Conservation (phyloP, 2,329 filamentous ascomycete species). For the Huntiella decipiens region DNA sequence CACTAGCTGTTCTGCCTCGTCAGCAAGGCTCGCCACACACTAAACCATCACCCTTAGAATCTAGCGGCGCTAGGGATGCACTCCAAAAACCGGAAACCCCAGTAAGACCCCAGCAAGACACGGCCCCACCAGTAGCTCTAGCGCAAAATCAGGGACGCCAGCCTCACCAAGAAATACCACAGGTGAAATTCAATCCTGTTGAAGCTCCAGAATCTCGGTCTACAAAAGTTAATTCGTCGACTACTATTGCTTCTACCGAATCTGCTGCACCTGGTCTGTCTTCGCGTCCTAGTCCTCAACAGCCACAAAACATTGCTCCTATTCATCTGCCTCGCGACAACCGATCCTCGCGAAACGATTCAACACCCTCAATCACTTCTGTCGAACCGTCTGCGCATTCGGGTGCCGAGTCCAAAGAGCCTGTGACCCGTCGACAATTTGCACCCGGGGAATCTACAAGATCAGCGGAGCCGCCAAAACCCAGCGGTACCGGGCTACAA, state of each 20-base stretch:
- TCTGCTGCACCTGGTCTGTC: not conserved
- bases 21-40: constrained; percentile 19
- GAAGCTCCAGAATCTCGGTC: not conserved
- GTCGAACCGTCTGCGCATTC: no score
- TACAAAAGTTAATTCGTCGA: no score
- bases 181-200: not conserved
- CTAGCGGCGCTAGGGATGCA: constrained; percentile 5
- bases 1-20: constrained; percentile 13
- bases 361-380: no score
- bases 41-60: constrained; percentile 1
- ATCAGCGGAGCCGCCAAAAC: no score
- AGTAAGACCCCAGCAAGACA: constrained; percentile 5
- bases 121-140: constrained; percentile 6
- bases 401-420: no score
- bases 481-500: no score
- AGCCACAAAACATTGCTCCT: no score
- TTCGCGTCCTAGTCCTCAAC: constrained; percentile 4
- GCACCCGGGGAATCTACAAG: no score
- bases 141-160: constrained; percentile 7
- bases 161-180: not conserved
- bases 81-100: constrained; percentile 2
- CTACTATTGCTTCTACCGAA: not conserved
- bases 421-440: no score
- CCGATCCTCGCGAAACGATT: no score
- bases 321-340: no score